phyloP scores from a whole-genome alignment of 495 filamentous ascomycete genomes.

The Penicillium dipodomyicola region DNA sequence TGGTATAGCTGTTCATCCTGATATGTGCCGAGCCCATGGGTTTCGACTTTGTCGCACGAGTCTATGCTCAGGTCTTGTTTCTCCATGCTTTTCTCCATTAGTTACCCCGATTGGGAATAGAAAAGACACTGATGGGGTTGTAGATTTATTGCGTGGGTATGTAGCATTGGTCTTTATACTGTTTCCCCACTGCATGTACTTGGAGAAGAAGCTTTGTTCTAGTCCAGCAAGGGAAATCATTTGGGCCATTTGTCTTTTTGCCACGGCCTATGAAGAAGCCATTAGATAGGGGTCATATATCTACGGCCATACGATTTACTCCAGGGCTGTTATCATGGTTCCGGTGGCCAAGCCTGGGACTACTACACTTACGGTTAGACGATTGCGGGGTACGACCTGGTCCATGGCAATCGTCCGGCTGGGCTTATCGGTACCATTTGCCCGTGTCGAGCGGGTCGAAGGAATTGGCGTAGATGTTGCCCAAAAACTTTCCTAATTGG shows the following conservation, averaged over 20 bases:
- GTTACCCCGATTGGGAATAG: slow-evolving; percentile 6
- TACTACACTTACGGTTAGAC: background rate
- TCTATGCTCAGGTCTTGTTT: slow-evolving; percentile 4
- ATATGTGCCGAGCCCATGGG: slow-evolving; percentile 4
- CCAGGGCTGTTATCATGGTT: background rate
- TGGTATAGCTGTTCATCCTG: slow-evolving; percentile 19
- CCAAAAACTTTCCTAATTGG: slow-evolving; percentile 14
- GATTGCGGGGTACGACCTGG: slow-evolving; percentile 1
- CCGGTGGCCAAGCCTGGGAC: background rate
- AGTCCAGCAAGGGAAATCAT: slow-evolving; percentile 12
- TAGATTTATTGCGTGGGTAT: background rate
- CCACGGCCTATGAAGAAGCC: background rate
- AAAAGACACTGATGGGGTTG: background rate
- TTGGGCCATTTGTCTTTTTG: slow-evolving; percentile 3
- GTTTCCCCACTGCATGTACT: background rate
- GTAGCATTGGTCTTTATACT: slow-evolving; percentile 10
- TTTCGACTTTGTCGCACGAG: slow-evolving; percentile 4
- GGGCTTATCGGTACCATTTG: background rate
- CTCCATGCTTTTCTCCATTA: slow-evolving; percentile 12
- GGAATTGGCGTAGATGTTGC: background rate
- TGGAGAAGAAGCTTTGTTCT: slow-evolving; percentile 8
- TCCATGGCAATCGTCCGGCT: background rate
- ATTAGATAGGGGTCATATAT: background rate
- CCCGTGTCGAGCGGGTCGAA: background rate
- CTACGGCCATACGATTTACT: background rate